Conservation (phyloP, 2,329 filamentous ascomycete genomes). For the Coniochaeta sp. region DNA sequence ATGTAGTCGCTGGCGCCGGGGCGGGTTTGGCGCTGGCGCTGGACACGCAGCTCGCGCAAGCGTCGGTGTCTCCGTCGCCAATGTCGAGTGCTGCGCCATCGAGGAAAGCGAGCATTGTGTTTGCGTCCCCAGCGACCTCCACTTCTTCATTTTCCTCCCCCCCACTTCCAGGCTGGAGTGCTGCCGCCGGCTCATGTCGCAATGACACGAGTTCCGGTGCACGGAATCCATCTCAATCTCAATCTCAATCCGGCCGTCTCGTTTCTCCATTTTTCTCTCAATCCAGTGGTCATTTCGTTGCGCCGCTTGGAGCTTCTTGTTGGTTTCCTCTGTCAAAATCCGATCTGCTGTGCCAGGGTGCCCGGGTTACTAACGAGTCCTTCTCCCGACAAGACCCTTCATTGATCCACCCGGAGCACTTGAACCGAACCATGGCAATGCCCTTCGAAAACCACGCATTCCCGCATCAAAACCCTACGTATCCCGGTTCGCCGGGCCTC, state of each 20-base stretch:
- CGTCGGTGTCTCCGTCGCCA: conserved; percentile 16
- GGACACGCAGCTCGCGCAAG: conserved; percentile 19
- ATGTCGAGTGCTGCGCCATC: conserved; percentile 9
- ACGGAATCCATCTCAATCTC: conserved; percentile 7
- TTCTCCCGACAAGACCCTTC: conserved; percentile 39
- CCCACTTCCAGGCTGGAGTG: conserved; percentile 19
- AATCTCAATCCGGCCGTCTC: conserved; percentile 15
- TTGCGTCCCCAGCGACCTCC: conserved; percentile 21
- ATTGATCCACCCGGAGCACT: conserved; percentile 44
- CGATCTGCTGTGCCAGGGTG: conserved; percentile 5
- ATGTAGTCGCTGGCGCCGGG: conserved; percentile 8
- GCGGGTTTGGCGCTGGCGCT: background rate
- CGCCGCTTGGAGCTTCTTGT: conserved; percentile 45
- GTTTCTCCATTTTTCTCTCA: conserved; percentile 43
- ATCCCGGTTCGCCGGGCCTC: conserved; percentile 57
- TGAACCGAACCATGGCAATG: conserved; percentile 37
- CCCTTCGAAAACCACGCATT: conserved; percentile 41
- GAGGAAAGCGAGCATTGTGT: conserved; percentile 18
- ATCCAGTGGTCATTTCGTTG: conserved; percentile 43
- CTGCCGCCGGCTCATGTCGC: conserved; percentile 13
- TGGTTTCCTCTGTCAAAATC: conserved; percentile 35
- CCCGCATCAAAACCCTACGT: conserved; percentile 34
- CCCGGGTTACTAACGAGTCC: conserved; percentile 26
- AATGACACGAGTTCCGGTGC: conserved; percentile 13
- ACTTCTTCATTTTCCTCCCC: conserved; percentile 17